phyloP scores from a whole-genome alignment of 495 filamentous ascomycete genomes.

The Sordaria brevicollis region DNA sequence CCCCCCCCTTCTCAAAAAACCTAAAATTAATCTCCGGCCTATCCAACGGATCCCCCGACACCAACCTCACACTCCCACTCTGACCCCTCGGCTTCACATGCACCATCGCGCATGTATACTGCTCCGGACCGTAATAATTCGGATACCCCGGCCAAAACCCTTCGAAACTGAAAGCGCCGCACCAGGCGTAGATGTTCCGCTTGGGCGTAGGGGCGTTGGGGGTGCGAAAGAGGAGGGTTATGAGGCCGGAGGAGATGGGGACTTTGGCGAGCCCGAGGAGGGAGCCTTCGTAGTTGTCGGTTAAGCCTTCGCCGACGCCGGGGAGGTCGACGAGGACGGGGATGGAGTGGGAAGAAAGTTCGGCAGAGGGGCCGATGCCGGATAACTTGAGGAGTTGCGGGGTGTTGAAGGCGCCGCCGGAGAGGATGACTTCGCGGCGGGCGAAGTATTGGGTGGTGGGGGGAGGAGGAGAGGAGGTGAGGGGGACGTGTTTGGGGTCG shows the following conservation, averaged over 20 bases:
- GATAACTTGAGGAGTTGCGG: conserved; percentile 48
- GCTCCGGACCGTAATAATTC: conserved; percentile 26
- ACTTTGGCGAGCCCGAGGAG: conserved; percentile 21
- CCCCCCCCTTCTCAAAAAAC: conserved; percentile 37
- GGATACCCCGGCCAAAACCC: conserved; percentile 42
- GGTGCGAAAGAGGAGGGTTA: conserved; percentile 31
- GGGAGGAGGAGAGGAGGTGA: conserved; percentile 16
- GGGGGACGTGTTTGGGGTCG: conserved; percentile 27
- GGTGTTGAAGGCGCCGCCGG: conserved; percentile 44
- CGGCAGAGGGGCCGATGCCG: conserved; percentile 31
- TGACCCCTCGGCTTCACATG: conserved; percentile 40
- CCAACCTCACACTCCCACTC: conserved; percentile 38
- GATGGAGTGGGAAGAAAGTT: conserved; percentile 36
- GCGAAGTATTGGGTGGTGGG: conserved; percentile 24
- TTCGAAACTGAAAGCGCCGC: conserved; percentile 34
- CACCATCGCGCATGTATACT: conserved; percentile 36
- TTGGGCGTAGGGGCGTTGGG: conserved; percentile 29
- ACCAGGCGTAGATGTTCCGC: conserved; percentile 38
- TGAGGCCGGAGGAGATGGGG: conserved; percentile 21
- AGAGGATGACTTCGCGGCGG: conserved; percentile 44
- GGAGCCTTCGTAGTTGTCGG: conserved; percentile 44
- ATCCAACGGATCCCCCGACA: conserved; percentile 42
- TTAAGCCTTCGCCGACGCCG: conserved; percentile 49
- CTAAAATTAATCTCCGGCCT: conserved; percentile 46
- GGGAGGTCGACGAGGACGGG: conserved; percentile 38